Evolutionary conservation across 805 yeast species (phyloP).

Genomic region (Blastobotrys muscicola): DNA sequence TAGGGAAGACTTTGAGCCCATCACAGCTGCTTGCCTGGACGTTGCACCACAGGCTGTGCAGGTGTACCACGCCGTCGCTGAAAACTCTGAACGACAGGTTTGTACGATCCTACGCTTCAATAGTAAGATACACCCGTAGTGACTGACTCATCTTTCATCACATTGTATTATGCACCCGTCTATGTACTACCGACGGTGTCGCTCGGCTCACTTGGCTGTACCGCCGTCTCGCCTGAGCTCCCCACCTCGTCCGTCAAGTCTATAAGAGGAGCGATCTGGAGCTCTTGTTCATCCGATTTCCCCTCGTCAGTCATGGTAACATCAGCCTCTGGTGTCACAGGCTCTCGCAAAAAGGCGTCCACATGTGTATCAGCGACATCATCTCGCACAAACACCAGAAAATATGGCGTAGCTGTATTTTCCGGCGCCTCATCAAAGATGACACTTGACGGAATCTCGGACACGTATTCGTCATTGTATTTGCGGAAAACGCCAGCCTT

Average conservation of each 20-base stretch:
- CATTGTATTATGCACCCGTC: not conserved
- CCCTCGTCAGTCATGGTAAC: no score
- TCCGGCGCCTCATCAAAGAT: slow-evolving; percentile 19
- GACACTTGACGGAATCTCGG: slow-evolving; percentile 54
- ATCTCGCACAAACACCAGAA: slow-evolving; percentile 71
- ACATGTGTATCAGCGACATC: slow-evolving; percentile 35
- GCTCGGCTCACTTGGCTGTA: no score
- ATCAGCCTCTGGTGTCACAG: not conserved
- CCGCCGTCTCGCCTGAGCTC: no score
- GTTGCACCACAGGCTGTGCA: no score
- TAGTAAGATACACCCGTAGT: not conserved
- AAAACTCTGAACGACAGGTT: no score
- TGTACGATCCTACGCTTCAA: no score
- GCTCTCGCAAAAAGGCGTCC: slow-evolving; percentile 13
- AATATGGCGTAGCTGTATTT: slow-evolving; percentile 91
- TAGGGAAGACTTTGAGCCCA: no score
- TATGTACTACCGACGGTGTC: not conserved
- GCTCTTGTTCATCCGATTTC: no score
- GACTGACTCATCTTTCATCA: not conserved
- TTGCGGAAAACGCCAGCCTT: slow-evolving; percentile 62
- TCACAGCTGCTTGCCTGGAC: no score
- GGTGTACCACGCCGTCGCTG: no score
- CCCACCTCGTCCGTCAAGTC: no score
- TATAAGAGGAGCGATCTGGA: no score
- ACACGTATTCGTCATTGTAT: slow-evolving; percentile 93